Evolutionary conservation across 225 moss, liverwort and hornwort genomes (phyloP).

Genomic region (Lunularia cruciata): DNA sequence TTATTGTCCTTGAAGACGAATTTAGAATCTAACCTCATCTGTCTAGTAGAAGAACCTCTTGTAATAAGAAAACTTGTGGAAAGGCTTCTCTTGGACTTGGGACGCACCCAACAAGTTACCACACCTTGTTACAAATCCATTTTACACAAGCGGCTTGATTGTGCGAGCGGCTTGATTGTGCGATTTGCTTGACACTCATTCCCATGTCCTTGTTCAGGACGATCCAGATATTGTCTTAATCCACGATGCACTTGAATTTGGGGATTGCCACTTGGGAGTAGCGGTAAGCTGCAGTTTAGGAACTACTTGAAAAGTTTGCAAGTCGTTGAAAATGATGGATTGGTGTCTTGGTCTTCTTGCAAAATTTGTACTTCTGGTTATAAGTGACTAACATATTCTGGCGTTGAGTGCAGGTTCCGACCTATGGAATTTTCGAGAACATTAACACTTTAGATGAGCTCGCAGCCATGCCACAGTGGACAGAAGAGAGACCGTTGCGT

Average conservation of each 20-base stretch:
- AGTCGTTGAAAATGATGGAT: background rate
- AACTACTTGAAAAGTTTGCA: background rate
- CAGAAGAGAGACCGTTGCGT: constrained; percentile 76
- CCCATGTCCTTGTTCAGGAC: constrained; percentile 44
- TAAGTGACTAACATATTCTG: no score
- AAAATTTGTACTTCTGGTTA: no score
- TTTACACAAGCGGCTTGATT: background rate
- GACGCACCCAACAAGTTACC: no score
- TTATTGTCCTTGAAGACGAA: no score
- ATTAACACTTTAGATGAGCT: constrained; percentile 67
- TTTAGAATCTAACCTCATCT: no score
- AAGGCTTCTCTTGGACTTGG: no score
- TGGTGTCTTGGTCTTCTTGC: no score
- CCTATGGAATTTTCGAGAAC: constrained; percentile 93
- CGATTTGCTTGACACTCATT: background rate
- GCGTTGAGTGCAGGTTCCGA: constrained; percentile 76
- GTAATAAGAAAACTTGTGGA: no score
- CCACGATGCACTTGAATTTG: constrained; percentile 85
- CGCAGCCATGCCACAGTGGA: constrained; percentile 96
- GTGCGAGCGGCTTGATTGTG: no score
- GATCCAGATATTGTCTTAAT: constrained; percentile 76
- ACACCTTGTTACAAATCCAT: no score
- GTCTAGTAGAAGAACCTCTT: no score
- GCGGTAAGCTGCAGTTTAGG: constrained; percentile 48
- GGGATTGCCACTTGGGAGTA: constrained; percentile 86